Evolutionary conservation across 176 grass and related monocot species (phyloP), one percentile per base, ranked within the genome.

Genomic region (Aegilops sharonensis): DNA sequence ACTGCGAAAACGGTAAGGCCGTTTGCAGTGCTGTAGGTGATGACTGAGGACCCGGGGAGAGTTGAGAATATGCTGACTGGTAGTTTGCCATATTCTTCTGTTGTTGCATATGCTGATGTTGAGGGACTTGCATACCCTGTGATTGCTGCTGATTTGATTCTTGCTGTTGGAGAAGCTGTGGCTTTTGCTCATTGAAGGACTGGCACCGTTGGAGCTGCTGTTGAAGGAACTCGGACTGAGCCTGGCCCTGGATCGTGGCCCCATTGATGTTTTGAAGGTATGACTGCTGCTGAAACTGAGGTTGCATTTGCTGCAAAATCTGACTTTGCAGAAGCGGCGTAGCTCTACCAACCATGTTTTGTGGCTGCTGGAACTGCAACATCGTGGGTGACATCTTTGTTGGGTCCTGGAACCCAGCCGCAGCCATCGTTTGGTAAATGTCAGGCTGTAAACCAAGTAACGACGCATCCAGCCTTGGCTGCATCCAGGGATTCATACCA

Each of bases 281-380:
- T 9, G 76, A 35, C 29, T 94, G 87, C 78, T 95, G 92, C 70
- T 90, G 91, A 88, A 89, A 91, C 59, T 93, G 89, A 83, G 87
- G 83, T 59, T 94, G 92, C 68, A 86, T 72, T 86, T 91, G 85
- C 36, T 92, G 93, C 82, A 92, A 39, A 80, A 98, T 84, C 68
- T 95, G 93, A 60, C 91, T 94, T 25, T 90, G 80, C 45, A 87
- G 60, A 84, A 92, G 88, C 40, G 81, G 67, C 0, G 72, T 24
- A 12, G 80, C 80, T 78, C 90, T 93, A 77, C 91, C 79, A 81
- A 40, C 78, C 74, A 81, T 92, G 72, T 81, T 92, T n/a, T 94
- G 84, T 3, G 86, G 86, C 77, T 91, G 91, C 79, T 94, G 96
- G 86, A 95, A 98, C 88, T 95, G 96, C 87, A 98, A 82, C 60